These are phyloP conservation scores for Geum urbanum DNA, from an alignment of 306 rosid genomes.

Conservation along the genomic window DNA sequence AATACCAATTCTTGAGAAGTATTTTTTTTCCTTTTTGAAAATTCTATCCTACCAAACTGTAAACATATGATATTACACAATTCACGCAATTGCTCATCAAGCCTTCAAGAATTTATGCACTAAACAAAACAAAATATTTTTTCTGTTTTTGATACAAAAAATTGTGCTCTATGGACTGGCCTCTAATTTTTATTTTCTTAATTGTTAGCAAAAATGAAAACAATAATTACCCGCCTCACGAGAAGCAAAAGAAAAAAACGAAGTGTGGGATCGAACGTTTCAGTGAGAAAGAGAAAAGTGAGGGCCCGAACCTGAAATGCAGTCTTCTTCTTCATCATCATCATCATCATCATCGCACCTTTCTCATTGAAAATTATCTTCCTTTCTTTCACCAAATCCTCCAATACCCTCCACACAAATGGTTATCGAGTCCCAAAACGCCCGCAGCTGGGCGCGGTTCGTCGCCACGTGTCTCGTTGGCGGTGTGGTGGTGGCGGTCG, in stretches of 20 bases:
- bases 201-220: no score
- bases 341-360: not conserved
- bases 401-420: conserved; percentile 6
- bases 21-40: no score
- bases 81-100: no score
- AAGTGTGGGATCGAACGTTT: not conserved
- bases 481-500: conserved; percentile 42
- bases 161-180: no score
- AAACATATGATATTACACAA: no score
- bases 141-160: no score
- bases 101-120: no score
- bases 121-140: no score
- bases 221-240: conserved; percentile 10
- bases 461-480: conserved; percentile 59
- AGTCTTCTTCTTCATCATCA: not conserved
- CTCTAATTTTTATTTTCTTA: no score
- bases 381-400: not conserved
- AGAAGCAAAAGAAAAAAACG: not conserved
- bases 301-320: conserved; percentile 2
- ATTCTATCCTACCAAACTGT: no score
- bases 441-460: conserved; percentile 45
- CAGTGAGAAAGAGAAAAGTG: conserved; percentile 4
- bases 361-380: not conserved
- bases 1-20: no score
- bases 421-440: conserved; percentile 35